Conservation (phyloP, 2,329 filamentous ascomycete species). For the Sclerotinia nivalis region DNA sequence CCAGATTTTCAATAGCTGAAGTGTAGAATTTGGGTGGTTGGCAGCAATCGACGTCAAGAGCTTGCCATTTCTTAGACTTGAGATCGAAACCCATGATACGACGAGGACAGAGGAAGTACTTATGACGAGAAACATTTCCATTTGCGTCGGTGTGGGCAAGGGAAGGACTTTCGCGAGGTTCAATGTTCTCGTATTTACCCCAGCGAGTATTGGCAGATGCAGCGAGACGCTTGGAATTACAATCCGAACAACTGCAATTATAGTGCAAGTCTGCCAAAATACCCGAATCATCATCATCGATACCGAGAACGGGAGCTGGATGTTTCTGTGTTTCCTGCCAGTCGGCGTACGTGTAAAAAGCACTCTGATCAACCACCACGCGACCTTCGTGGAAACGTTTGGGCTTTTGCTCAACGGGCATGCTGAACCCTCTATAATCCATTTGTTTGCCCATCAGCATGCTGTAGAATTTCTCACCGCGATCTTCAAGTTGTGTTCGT, state of each 20-base stretch:
- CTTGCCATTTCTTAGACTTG: conserved; percentile 34
- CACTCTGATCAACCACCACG: conserved; percentile 31
- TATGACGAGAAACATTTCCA: conserved; percentile 25
- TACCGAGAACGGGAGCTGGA: conserved; percentile 29
- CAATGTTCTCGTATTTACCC: conserved; percentile 32
- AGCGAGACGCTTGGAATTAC: conserved; percentile 28
- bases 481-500: conserved; percentile 29
- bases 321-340: conserved; percentile 30
- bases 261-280: conserved; percentile 32
- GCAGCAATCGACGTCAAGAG: conserved; percentile 31
- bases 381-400: conserved; percentile 32
- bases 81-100: conserved; percentile 34
- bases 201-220: conserved; percentile 30
- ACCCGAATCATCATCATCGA: conserved; percentile 31
- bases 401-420: conserved; percentile 31
- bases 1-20: conserved; percentile 31
- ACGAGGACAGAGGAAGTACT: conserved; percentile 32
- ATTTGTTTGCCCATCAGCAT: conserved; percentile 33
- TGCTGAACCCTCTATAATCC: conserved; percentile 34
- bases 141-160: conserved; percentile 20
- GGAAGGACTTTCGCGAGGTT: conserved; percentile 28
- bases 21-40: conserved; percentile 30
- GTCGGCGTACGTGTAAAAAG: conserved; percentile 33
- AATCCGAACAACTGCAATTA: conserved; percentile 30
- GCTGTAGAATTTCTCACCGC: conserved; percentile 35